These are phyloP conservation scores for Zygoascus flipseniorum DNA, from an alignment of 805 yeast genomes.

Conservation along the genomic window DNA sequence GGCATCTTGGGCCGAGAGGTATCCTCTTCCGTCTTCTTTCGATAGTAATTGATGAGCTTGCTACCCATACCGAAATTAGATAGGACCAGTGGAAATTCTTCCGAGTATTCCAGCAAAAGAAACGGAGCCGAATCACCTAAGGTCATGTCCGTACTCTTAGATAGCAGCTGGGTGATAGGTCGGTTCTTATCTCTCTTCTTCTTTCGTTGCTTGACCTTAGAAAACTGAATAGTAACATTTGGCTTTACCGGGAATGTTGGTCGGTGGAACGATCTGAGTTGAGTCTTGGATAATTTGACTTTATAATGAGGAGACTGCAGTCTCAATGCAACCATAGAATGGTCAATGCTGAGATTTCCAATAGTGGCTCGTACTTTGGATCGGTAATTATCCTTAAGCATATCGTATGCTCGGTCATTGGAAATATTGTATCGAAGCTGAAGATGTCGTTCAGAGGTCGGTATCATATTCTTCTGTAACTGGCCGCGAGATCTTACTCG, in stretches of 20 bases:
- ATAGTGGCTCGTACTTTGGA: constrained; percentile 87
- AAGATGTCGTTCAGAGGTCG: constrained; percentile 47
- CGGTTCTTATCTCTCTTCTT: constrained; percentile 85
- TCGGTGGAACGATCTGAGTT: constrained; percentile 72
- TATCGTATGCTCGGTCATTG: constrained; percentile 79
- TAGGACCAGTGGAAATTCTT: constrained; percentile 73
- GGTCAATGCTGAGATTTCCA: constrained; percentile 86
- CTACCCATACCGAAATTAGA: constrained; percentile 95
- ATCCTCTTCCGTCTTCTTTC: constrained; percentile 77
- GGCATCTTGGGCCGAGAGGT: constrained; percentile 77
- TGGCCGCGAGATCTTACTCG: background rate
- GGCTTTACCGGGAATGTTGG: constrained; percentile 69
- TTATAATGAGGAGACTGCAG: constrained; percentile 88
- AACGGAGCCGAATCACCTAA: constrained; percentile 74
- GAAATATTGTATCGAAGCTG: constrained; percentile 69
- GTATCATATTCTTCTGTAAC: constrained; percentile 27
- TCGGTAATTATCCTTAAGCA: constrained; percentile 77
- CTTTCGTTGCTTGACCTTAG: constrained; percentile 69
- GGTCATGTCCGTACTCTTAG: constrained; percentile 65
- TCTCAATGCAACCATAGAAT: constrained; percentile 76
- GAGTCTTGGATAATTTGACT: constrained; percentile 59
- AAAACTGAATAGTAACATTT: constrained; percentile 66
- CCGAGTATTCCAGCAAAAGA: constrained; percentile 80
- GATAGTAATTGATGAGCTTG: constrained; percentile 83
- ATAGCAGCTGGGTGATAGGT: constrained; percentile 64